Evolutionary conservation across 257 asterid species (phyloP).

Genomic region (Solanum pennellii): DNA sequence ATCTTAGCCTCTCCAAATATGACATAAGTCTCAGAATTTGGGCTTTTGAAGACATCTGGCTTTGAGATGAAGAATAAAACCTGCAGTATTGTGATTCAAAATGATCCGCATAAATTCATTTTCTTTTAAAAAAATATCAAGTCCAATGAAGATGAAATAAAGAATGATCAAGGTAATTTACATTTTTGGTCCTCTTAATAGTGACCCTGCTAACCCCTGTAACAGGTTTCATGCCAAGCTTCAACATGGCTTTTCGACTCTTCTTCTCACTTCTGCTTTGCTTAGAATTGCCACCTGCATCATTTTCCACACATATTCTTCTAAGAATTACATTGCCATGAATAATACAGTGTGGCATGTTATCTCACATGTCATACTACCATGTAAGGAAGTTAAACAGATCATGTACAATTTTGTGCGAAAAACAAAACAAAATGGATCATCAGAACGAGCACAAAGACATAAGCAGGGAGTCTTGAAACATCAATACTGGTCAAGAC

Average conservation of each 20-base stretch:
- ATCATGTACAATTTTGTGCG: background rate
- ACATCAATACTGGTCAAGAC: background rate
- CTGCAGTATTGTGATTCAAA: slow-evolving; percentile 20
- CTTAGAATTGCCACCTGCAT: slow-evolving; percentile 55
- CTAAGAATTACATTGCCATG: background rate
- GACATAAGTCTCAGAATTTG: slow-evolving; percentile 69
- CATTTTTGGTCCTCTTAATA: slow-evolving; percentile 72
- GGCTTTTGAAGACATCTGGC: slow-evolving; percentile 91
- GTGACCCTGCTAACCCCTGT: slow-evolving; percentile 83
- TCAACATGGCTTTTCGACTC: slow-evolving; percentile 93
- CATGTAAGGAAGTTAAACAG: background rate
- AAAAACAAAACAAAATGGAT: background rate
- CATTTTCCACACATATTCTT: background rate
- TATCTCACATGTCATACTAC: background rate
- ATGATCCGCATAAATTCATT: background rate
- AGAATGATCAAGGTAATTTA: slow-evolving; percentile 3
- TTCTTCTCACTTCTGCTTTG: slow-evolving; percentile 98
- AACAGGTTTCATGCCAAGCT: slow-evolving; percentile 87
- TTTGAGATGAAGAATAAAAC: slow-evolving; percentile 71
- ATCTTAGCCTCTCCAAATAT: slow-evolving; percentile 92
- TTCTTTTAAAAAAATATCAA: background rate
- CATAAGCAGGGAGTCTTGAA: background rate
- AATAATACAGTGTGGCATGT: background rate
- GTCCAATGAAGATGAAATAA: background rate
- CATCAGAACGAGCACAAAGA: background rate